These are phyloP conservation scores for Xanthoconium purpureum DNA, from an alignment of 768 basidiomycete genomes.

Conservation along the genomic window DNA sequence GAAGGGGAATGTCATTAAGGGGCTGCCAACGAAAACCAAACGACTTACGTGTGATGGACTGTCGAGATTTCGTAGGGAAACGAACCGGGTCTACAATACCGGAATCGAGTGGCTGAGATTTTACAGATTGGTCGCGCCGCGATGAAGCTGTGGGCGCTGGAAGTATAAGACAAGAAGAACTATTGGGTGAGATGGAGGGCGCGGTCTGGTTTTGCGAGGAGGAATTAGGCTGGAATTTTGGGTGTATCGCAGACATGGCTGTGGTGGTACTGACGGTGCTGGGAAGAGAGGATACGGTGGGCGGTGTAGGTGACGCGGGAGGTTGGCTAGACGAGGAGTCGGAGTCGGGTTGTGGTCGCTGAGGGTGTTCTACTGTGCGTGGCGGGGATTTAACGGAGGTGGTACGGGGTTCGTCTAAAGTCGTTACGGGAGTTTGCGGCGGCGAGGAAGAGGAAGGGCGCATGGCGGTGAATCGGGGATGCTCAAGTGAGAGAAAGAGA, in stretches of 20 bases:
- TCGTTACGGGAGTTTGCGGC: slow-evolving; percentile 24
- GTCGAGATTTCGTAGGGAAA: slow-evolving; percentile 7
- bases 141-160: slow-evolving; percentile 8
- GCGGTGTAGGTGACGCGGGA: slow-evolving; percentile 21
- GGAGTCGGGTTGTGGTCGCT: slow-evolving; percentile 5
- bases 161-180: slow-evolving; percentile 22
- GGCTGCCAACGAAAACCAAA: not conserved
- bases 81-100: slow-evolving; percentile 11
- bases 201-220: slow-evolving; percentile 12
- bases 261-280: slow-evolving; percentile 11
- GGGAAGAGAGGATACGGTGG: slow-evolving; percentile 7
- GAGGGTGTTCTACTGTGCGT: slow-evolving; percentile 5
- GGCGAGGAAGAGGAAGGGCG: slow-evolving; percentile 22
- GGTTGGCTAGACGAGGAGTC: slow-evolving; percentile 14
- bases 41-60: slow-evolving; percentile 28
- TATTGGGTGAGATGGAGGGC: slow-evolving; percentile 11
- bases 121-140: slow-evolving; percentile 6
- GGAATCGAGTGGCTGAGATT: slow-evolving; percentile 11
- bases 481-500: slow-evolving; percentile 12
- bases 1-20: slow-evolving; percentile 3
- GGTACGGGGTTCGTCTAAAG: slow-evolving; percentile 10
- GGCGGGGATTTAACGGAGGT: slow-evolving; percentile 5
- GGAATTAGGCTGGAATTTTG: slow-evolving; percentile 20
- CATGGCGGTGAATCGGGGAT: slow-evolving; percentile 30
- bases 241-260: slow-evolving; percentile 18